A percentile compares a stretch with the other conserved stretches of the same genome.
phyloP scores from a whole-genome alignment of 495 filamentous ascomycete genomes.

The Xylaria curta region DNA sequence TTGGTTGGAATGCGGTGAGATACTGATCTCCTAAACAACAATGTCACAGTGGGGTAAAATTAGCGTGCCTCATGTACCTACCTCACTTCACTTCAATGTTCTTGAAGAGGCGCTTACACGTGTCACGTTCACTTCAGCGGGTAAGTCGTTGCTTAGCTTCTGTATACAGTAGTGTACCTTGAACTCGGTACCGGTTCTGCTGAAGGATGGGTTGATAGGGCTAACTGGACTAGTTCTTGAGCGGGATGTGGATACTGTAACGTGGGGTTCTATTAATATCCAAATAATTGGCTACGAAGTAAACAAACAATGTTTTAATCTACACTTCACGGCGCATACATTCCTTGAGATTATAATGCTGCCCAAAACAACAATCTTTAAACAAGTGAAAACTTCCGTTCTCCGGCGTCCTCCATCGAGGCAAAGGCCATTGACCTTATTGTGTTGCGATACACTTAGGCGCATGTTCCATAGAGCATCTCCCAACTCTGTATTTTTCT shows the following conservation, averaged over 20 bases:
- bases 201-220: conserved; percentile 6
- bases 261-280: conserved; percentile 18
- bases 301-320: conserved; percentile 6
- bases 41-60: conserved; percentile 15
- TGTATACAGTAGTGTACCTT: not conserved
- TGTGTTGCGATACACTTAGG: not conserved
- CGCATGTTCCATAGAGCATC: not conserved
- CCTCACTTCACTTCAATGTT: not conserved
- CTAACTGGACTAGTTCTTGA: conserved; percentile 6
- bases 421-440: not conserved
- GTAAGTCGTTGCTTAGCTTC: not conserved
- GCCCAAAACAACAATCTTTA: too few relatives aligned
- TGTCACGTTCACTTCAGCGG: not conserved
- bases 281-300: not conserved
- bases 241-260: conserved; percentile 10
- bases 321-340: not conserved
- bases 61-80: not conserved
- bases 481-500: not conserved
- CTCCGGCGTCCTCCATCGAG: too few relatives aligned
- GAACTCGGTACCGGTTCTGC: conserved; percentile 1
- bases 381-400: too few relatives aligned
- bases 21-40: conserved; percentile 31
- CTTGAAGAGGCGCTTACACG: conserved; percentile 7
- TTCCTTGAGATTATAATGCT: not conserved
- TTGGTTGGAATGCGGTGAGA: conserved; percentile 35